A percentile compares a stretch with the other conserved stretches of the same genome.
Evolutionary conservation across 257 asterid species (phyloP).

Genomic region (Ilex aquifolium): DNA sequence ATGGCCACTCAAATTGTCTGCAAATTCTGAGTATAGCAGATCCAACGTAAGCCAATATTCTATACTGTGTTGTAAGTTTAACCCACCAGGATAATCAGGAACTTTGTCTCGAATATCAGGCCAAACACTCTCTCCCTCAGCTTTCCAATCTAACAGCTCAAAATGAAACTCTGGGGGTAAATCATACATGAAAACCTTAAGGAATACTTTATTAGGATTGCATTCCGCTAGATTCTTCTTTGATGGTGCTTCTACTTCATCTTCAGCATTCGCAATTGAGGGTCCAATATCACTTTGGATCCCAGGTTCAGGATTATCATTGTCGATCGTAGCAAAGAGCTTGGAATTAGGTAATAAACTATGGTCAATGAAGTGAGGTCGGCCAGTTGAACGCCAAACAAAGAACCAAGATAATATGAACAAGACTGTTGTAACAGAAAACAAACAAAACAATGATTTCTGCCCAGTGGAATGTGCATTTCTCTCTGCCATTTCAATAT

Average conservation of each 20-base stretch:
- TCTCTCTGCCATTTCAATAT: constrained; percentile 35
- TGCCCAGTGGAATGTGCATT: constrained; percentile 24
- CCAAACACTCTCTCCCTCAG: constrained; percentile 49
- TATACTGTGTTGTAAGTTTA: constrained; percentile 92
- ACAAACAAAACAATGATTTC: constrained; percentile 60
- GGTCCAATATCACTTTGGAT: not conserved
- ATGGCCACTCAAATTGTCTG: constrained; percentile 30
- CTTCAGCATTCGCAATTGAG: not conserved
- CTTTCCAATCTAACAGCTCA: constrained; percentile 62
- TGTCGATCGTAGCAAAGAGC: constrained; percentile 20
- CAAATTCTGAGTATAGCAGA: constrained; percentile 56
- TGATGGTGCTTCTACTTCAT: constrained; percentile 5
- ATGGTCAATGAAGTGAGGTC: constrained; percentile 34
- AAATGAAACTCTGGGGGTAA: constrained; percentile 84
- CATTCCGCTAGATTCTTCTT: constrained; percentile 24
- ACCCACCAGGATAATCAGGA: constrained; percentile 83
- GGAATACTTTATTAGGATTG: constrained; percentile 29
- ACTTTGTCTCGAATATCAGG: constrained; percentile 56
- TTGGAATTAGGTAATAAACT: constrained; percentile 46
- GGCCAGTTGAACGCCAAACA: constrained; percentile 51
- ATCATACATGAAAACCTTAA: constrained; percentile 87
- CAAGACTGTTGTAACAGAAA: constrained; percentile 47
- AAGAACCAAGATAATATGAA: constrained; percentile 72
- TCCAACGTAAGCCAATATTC: constrained; percentile 92
- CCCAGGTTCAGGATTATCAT: constrained; percentile 12